Conservation (phyloP, 495 filamentous ascomycete species). For the Penicillium parvum region DNA sequence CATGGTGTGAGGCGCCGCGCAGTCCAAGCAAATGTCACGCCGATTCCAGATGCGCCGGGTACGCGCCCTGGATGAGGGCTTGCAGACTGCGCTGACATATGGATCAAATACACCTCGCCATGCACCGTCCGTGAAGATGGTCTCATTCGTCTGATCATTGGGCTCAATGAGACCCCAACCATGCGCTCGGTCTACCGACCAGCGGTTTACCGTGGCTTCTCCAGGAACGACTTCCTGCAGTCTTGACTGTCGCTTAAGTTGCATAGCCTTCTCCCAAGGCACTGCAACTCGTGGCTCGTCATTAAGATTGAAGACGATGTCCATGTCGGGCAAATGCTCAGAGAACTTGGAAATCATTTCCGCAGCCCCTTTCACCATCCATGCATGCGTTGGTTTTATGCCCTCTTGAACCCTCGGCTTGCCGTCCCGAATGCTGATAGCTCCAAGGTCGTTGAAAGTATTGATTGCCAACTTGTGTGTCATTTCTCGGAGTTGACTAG, state of each 20-base stretch:
- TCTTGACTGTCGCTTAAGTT: constrained; percentile 34
- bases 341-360: constrained; percentile 64
- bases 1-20: constrained; percentile 62
- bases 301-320: constrained; percentile 73
- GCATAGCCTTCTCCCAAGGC: constrained; percentile 55
- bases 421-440: constrained; percentile 44
- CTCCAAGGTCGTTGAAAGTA: constrained; percentile 47
- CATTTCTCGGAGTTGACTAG: constrained; percentile 51
- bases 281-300: constrained; percentile 73
- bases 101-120: constrained; percentile 43
- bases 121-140: constrained; percentile 46
- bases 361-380: constrained; percentile 55
- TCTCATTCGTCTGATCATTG: constrained; percentile 38
- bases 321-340: constrained; percentile 73
- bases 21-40: constrained; percentile 57
- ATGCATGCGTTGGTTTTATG: constrained; percentile 48
- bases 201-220: constrained; percentile 23
- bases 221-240: constrained; percentile 17
- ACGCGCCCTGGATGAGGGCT: constrained; percentile 54
- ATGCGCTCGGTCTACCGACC: constrained; percentile 33
- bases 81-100: constrained; percentile 50
- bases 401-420: constrained; percentile 39
- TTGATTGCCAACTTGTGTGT: constrained; percentile 44
- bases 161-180: constrained; percentile 44
- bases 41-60: constrained; percentile 39